Base-by-base conservation (phyloP, 257 asterid species). In the Jacaranda copaia region DNA sequence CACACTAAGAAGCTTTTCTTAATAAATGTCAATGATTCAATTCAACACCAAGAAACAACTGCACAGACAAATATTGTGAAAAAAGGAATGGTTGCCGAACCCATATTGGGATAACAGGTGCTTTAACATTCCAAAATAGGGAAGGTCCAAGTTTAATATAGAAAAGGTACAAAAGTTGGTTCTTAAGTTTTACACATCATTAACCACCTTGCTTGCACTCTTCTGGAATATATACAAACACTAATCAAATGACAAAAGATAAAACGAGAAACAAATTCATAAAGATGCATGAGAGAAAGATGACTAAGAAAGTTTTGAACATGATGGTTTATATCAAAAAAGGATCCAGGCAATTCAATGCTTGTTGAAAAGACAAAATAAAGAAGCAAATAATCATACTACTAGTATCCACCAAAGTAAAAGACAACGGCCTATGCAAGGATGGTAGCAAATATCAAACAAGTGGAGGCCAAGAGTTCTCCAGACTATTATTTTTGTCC, bases 11-110 rank as follows among this genome's bases (percentile, higher is more conserved):
- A 66, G 45, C 70, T 36, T 42, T 72, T 72, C 36, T 36, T 42
- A 52, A 35, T 61, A 53, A 12, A 70, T 43, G 38, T 19, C 35
- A 70, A 25, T 25, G 32, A 25, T 2, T 25, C 32, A 25, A 25
- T 58, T 53, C 49, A 53, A n/a, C 64, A 46, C 48, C 66, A 16
- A 25, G 12, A 14, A 48, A 63, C 32, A 70, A 48, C 9, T 68
- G 5, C 11, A 46, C 1, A 43, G 11, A 45, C 18, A 2, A 8
- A 1, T 20, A 46, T n/a, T 55, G 19, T 5, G 52, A 74, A 67
- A 48, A 72, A 68, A 36, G 18, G 32, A 57, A 58, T 72, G 64
- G 63, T 57, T 77, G 70, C 19, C 4, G 16, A 67, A 68, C 35
- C 57, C 43, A 57, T 36, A 40, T 49, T 53, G 13, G 8, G 60